Percentiles rank a stretch among this genome's conserved stretches.
Conservation (phyloP, 2,329 filamentous ascomycete species). For the Ophiostoma novo-ulmi region DNA sequence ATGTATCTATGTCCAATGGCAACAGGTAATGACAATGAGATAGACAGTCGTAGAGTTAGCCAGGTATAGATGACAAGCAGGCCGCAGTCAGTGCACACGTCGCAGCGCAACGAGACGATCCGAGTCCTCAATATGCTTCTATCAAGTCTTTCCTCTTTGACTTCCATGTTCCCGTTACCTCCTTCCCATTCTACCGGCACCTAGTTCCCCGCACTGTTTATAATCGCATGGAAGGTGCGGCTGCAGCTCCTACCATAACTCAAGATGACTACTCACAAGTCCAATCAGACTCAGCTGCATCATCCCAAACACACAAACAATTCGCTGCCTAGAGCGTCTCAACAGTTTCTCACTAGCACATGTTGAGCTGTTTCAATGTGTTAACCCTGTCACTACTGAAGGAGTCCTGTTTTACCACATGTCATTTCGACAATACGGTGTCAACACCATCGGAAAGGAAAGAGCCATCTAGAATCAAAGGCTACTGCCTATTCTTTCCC, state of each 20-base stretch:
- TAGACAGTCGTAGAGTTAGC: background rate
- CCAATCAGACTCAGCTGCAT: background rate
- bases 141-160: conserved; percentile 7
- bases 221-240: background rate
- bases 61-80: background rate
- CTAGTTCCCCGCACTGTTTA: background rate
- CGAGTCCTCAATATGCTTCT: background rate
- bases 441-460: conserved; percentile 5
- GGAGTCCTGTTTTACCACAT: background rate
- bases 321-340: background rate
- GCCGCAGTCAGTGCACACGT: background rate
- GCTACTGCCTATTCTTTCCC: conserved; percentile 14
- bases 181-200: background rate
- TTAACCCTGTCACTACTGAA: background rate
- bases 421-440: background rate
- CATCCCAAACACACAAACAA: background rate
- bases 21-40: background rate
- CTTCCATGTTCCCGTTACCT: background rate
- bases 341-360: conserved; percentile 5
- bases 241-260: background rate
- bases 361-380: conserved; percentile 9
- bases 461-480: background rate
- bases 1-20: background rate
- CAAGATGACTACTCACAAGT: no score
- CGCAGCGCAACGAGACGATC: background rate